Conservation (phyloP, 2,329 filamentous ascomycete species). For the Exophiala sideris region DNA sequence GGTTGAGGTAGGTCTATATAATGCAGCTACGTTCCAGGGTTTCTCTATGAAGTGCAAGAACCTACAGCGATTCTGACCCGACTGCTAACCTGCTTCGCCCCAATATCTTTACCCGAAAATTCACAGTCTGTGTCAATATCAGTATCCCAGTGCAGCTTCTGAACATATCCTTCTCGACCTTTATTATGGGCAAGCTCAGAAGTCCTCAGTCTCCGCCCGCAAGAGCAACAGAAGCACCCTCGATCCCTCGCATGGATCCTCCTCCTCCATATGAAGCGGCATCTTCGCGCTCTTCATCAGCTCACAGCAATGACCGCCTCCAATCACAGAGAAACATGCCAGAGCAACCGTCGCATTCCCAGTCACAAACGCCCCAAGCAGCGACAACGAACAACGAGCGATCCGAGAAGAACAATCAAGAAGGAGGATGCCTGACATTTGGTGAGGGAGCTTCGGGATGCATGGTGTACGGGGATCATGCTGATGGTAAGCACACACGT, state of each 20-base stretch:
- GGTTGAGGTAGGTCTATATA: no score
- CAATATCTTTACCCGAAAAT: no score
- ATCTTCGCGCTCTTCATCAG: slow-evolving; percentile 21
- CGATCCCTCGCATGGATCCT: slow-evolving; percentile 23
- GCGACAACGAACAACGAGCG: not conserved
- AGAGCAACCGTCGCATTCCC: slow-evolving; percentile 1
- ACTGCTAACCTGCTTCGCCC: not conserved
- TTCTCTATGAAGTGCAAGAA: no score
- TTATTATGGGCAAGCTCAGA: slow-evolving; percentile 20
- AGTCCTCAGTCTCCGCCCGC: slow-evolving; percentile 6
- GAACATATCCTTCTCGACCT: not conserved
- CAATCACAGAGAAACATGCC: not conserved
- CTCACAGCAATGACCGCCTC: slow-evolving; percentile 19
- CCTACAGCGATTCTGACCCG: not conserved
- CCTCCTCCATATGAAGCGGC: slow-evolving; percentile 22
- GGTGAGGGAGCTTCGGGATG: slow-evolving; percentile 19
- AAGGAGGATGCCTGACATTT: slow-evolving; percentile 21
- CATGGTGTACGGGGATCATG: slow-evolving; percentile 20
- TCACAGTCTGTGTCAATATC: not conserved
- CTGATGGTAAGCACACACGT: slow-evolving; percentile 8
- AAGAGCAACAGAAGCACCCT: slow-evolving; percentile 1
- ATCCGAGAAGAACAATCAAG: slow-evolving; percentile 7
- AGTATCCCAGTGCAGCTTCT: not conserved
- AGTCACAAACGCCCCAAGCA: not conserved
- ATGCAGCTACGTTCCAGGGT: no score